These are phyloP conservation scores for Cenococcum geophilum DNA, from an alignment of 495 filamentous ascomycete genomes.

Conservation along the genomic window DNA sequence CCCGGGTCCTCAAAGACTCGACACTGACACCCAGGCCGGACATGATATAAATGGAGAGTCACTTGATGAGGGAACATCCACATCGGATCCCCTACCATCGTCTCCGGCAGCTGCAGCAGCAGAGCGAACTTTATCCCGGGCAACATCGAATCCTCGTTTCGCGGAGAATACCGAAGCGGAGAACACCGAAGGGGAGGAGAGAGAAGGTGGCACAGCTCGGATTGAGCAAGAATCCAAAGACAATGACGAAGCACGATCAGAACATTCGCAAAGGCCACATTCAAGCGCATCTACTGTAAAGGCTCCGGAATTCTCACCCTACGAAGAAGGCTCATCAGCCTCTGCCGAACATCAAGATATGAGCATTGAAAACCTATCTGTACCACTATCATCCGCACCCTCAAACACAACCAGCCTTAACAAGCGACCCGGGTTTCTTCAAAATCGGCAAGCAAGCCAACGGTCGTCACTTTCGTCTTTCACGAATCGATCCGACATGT, in stretches of 20 bases:
- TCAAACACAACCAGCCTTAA: constrained; percentile 30
- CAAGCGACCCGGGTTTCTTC: constrained; percentile 64
- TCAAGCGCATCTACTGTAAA: constrained; percentile 33
- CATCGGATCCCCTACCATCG: constrained; percentile 41
- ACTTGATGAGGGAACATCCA: constrained; percentile 46
- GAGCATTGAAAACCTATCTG: constrained; percentile 24
- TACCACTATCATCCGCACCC: constrained; percentile 16
- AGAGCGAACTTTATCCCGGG: constrained; percentile 31
- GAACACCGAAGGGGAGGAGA: too few species aligned
- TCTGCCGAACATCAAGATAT: constrained; percentile 24
- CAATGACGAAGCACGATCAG: neutral
- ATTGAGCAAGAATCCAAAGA: neutral
- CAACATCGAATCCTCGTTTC: constrained; percentile 10
- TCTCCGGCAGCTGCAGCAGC: constrained; percentile 40
- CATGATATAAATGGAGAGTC: constrained; percentile 26
- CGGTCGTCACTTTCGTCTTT: constrained; percentile 72
- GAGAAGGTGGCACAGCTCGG: neutral
- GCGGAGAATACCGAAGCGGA: neutral
- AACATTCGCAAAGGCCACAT: constrained; percentile 26
- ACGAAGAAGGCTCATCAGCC: constrained; percentile 22
- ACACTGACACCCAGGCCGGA: constrained; percentile 27
- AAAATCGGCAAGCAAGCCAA: constrained; percentile 66
- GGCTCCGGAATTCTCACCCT: constrained; percentile 22
- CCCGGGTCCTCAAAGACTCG: constrained; percentile 38
- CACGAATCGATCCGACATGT: constrained; percentile 51